phyloP scores from a whole-genome alignment of 768 basidiomycete species.

The Tubosaeta brunneosetosa region DNA sequence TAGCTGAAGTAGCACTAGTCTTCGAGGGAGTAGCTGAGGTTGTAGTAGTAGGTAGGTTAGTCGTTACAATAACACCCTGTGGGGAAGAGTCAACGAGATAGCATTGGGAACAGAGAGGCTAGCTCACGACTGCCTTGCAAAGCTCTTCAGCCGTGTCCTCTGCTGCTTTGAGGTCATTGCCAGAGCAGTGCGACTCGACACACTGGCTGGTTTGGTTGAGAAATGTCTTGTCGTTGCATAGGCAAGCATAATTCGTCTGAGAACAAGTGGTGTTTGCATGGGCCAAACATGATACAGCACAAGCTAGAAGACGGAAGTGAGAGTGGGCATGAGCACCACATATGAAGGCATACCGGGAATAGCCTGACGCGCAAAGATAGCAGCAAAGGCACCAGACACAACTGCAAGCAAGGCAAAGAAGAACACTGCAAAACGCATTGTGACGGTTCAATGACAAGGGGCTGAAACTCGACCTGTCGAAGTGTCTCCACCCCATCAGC shows the following conservation, averaged over 20 bases:
- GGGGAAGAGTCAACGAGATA: not conserved
- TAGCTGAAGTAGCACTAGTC: conserved; percentile 1
- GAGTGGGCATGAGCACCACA: not conserved
- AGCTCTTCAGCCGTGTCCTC: conserved; percentile 36
- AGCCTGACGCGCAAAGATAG: conserved; percentile 17
- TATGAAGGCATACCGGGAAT: conserved; percentile 21
- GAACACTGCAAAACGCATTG: conserved; percentile 17
- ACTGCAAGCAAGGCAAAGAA: conserved; percentile 11
- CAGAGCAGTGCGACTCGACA: conserved; percentile 43
- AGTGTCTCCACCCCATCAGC: not conserved
- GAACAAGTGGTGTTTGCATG: conserved; percentile 42
- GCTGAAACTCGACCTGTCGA: not conserved
- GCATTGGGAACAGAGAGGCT: not conserved
- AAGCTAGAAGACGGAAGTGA: conserved; percentile 35
- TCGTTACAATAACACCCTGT: conserved; percentile 53
- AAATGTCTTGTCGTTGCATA: conserved; percentile 50
- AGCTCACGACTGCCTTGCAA: conserved; percentile 49
- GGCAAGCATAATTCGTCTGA: conserved; percentile 49
- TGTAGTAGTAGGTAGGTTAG: too few relatives aligned
- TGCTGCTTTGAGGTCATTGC: conserved; percentile 43
- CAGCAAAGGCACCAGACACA: conserved; percentile 15
- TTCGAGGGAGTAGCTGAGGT: not conserved
- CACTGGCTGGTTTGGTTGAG: conserved; percentile 44
- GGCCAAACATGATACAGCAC: conserved; percentile 46
- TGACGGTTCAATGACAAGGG: not conserved